Evolutionary conservation across 2,329 filamentous ascomycete species (phyloP), one percentile per base, ranked within the genome.

Genomic region (Pseudogymnoascus verrucosus): DNA sequence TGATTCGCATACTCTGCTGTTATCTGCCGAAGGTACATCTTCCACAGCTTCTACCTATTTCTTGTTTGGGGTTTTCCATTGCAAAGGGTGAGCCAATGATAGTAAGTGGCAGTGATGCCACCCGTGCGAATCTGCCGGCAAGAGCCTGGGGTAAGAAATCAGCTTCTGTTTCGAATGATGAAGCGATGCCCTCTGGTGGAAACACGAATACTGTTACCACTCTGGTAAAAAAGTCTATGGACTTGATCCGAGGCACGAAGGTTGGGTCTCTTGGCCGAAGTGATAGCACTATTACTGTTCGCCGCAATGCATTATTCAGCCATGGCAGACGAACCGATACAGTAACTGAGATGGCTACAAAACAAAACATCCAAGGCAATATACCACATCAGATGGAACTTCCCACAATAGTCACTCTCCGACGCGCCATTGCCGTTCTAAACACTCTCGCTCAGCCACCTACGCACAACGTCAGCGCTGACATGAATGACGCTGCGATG

Each of bases 381-480:
- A 34, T 16, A 31, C 47, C 14, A 10, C 57, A 60, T 21, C 57
- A 60, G 26, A 21, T 26, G 19, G 34, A 61, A n/a, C 6, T 19
- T 4, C 59, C 59, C 12, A 61, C 59, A 23, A 61, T 61, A 23
- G 37, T 61, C 8, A 61, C 59, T 61, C 59, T 61, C 34, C n/a
- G 11, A 10, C 34, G 59, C 14, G 59, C 59, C 7, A 61, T 37
- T 28, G 34, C 59, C 10, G 59, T 40, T 23, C 11, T 61, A n/a
- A 42, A 28, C 7, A 61, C 59, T 40, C 34, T 61, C 23, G 4
- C n/a, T n/a, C 59, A 61, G 16, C 47, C 47, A 19, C n/a, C 34
- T 37, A 37, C n/a, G 28, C 19, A 40, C 10, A 12, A 12, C 23
- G n/a, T 40, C 34, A 23, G 19, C 14, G 23, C 19, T 26, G 59